These are phyloP conservation scores for Hypholoma fasciculare DNA, from an alignment of 768 basidiomycete genomes.

Conservation along the genomic window DNA sequence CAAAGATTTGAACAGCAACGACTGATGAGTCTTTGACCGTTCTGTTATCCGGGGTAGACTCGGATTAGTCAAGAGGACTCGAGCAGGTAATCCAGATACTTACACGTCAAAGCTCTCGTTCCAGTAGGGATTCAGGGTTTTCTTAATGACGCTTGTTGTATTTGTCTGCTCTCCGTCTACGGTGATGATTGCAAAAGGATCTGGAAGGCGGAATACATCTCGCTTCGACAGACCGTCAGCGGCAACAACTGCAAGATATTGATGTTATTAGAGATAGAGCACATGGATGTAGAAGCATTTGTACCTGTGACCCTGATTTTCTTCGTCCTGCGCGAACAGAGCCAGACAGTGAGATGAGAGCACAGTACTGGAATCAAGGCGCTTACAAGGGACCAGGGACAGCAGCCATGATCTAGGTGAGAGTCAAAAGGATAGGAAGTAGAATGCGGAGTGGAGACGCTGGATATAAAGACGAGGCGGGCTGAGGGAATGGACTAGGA, in stretches of 20 bases:
- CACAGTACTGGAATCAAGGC: not conserved
- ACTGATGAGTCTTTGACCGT: conserved; percentile 98
- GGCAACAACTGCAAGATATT: conserved; percentile 72
- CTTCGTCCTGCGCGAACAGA: conserved; percentile 45
- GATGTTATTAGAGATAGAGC: not conserved
- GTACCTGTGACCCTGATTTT: conserved; percentile 79
- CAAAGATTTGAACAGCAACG: conserved; percentile 97
- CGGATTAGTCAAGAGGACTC: conserved; percentile 2
- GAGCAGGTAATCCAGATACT: conserved; percentile 23
- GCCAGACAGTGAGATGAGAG: conserved; percentile 7
- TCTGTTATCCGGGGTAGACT: conserved; percentile 37
- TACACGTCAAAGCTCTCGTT: conserved; percentile 98
- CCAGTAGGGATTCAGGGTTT: conserved; percentile 94
- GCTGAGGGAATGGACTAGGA: conserved; percentile 1
- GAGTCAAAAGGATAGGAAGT: not conserved
- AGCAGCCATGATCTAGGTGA: conserved; percentile 39
- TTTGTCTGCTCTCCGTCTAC: conserved; percentile 98
- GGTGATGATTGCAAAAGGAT: conserved; percentile 98
- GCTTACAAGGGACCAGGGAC: conserved; percentile 47
- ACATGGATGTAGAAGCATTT: conserved; percentile 10
- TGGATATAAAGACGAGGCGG: conserved; percentile 5
- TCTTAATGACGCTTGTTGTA: conserved; percentile 96
- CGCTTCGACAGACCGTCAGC: conserved; percentile 93
- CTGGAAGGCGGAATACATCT: conserved; percentile 94
- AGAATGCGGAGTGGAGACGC: conserved; percentile 10